phyloP scores from a whole-genome alignment of 345 rosid genomes.

The Xanthoceras sorbifolium region DNA sequence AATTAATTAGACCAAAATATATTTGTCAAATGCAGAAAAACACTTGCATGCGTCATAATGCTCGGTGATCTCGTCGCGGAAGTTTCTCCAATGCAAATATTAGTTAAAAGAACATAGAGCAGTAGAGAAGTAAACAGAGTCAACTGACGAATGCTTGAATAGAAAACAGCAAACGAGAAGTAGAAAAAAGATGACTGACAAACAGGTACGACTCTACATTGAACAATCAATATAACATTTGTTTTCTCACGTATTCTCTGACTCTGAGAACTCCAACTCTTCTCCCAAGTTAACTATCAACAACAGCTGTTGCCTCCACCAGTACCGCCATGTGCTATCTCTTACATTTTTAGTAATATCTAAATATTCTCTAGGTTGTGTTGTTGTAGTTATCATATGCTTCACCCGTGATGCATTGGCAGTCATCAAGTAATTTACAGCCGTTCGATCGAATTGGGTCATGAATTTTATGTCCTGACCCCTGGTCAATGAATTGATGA shows the following conservation, averaged over 20 bases:
- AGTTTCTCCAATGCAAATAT: no score
- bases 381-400: background rate
- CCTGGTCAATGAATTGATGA: background rate
- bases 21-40: no score
- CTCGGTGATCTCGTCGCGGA: no score
- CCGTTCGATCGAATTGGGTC: background rate
- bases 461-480: background rate
- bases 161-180: background rate
- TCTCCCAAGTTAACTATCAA: background rate
- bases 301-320: constrained; percentile 16
- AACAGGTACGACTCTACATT: background rate
- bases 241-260: background rate
- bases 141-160: no score
- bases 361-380: background rate
- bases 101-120: no score
- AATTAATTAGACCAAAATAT: no score
- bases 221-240: background rate
- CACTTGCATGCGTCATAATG: no score
- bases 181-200: background rate
- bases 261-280: background rate
- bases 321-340: constrained; percentile 7
- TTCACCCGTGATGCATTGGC: background rate
- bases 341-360: background rate
- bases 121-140: no score
- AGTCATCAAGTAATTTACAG: background rate